These are phyloP conservation scores for Taphrina wiesneri DNA, from an alignment of 1,139 yeast genomes.

Conservation along the genomic window DNA sequence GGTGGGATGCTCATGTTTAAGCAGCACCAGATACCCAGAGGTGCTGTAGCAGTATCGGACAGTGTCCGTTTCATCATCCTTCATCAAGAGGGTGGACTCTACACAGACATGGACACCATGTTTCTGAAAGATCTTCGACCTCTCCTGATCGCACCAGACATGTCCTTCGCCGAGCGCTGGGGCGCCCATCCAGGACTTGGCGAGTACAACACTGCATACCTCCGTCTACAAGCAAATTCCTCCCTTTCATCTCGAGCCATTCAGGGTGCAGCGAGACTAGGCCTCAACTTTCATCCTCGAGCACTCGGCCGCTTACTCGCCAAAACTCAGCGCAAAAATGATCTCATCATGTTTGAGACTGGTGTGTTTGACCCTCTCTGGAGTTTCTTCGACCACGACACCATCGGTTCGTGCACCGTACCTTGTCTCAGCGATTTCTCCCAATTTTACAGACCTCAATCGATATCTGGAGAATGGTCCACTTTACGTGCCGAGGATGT, in stretches of 20 bases:
- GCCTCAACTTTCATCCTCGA: slow-evolving; percentile 31
- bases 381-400: slow-evolving; percentile 22
- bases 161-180: slow-evolving; percentile 31
- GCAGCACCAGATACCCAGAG: slow-evolving; percentile 25
- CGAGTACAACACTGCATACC: slow-evolving; percentile 34
- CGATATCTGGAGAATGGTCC: slow-evolving; percentile 14
- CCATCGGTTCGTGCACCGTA: slow-evolving; percentile 15
- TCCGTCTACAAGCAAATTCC: slow-evolving; percentile 24
- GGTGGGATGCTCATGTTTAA: slow-evolving; percentile 3
- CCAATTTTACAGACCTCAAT: neutral
- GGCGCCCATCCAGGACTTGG: slow-evolving; percentile 20
- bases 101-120: slow-evolving; percentile 33
- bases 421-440: slow-evolving; percentile 25
- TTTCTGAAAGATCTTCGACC: slow-evolving; percentile 27
- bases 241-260: slow-evolving; percentile 27
- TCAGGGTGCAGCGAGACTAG: slow-evolving; percentile 28
- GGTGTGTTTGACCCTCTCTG: slow-evolving; percentile 31
- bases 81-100: slow-evolving; percentile 30
- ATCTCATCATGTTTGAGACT: slow-evolving; percentile 31
- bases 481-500: neutral
- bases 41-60: slow-evolving; percentile 31
- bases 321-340: slow-evolving; percentile 2
- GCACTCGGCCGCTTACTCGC: slow-evolving; percentile 28
- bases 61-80: slow-evolving; percentile 26
- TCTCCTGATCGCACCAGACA: slow-evolving; percentile 15